phyloP scores from a whole-genome alignment of 140 eudicot species.

The Ambrosia hybrid region DNA sequence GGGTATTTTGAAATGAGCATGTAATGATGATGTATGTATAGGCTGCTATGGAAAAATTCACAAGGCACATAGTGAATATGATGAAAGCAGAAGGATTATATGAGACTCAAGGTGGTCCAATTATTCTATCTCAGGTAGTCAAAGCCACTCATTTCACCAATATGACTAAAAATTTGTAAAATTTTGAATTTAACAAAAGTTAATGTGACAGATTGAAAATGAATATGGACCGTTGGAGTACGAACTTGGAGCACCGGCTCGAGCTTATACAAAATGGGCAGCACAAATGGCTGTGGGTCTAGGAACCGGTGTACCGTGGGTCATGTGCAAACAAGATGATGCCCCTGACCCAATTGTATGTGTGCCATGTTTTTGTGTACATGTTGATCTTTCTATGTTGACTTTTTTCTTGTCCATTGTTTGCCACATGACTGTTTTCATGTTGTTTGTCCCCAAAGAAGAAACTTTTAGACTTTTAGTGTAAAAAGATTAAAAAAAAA shows the following conservation, averaged over 20 bases:
- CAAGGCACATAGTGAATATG: conserved; percentile 83
- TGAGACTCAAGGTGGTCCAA: conserved; percentile 94
- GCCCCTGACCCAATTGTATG: conserved; percentile 98
- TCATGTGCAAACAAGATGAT: conserved; percentile 99
- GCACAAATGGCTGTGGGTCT: conserved; percentile 90
- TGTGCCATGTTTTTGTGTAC: conserved; percentile 30
- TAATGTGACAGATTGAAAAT: conserved; percentile 78
- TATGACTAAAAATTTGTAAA: neutral
- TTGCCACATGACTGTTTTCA: conserved; percentile 21
- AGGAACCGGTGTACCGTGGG: conserved; percentile 96
- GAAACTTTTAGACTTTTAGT: neutral
- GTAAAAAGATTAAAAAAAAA: neutral
- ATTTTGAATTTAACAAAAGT: neutral
- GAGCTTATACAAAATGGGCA: conserved; percentile 88
- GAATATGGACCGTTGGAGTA: conserved; percentile 97
- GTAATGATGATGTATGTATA: conserved; percentile 14
- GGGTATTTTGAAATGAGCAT: conserved; percentile 6
- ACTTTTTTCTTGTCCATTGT: conserved; percentile 22
- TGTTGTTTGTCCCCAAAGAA: conserved; percentile 17
- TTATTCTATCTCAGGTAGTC: conserved; percentile 86
- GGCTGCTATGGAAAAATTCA: conserved; percentile 87
- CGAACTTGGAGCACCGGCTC: conserved; percentile 80
- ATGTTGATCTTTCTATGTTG: conserved; percentile 26
- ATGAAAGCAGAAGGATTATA: conserved; percentile 75
- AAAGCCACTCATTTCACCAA: conserved; percentile 21